Percentiles rank a stretch among this genome's conserved stretches.
phyloP scores from a whole-genome alignment of 2,329 filamentous ascomycete species.

The Penicillium sp. region DNA sequence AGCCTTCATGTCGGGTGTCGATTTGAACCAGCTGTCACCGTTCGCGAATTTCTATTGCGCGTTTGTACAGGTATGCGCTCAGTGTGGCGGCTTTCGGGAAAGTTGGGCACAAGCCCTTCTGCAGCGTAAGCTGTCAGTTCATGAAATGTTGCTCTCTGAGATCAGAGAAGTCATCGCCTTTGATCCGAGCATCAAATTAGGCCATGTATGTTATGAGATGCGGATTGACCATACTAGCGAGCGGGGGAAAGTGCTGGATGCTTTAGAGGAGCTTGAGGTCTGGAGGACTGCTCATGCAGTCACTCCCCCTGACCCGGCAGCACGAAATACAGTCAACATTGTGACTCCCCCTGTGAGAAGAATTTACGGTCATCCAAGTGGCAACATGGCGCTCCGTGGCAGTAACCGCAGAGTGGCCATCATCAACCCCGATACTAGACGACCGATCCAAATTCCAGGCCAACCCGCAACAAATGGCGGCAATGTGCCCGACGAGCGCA shows the following conservation, averaged over 20 bases:
- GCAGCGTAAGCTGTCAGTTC: background rate
- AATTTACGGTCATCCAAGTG: background rate
- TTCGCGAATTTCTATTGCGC: background rate
- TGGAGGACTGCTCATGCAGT: too few relatives aligned
- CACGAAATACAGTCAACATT: background rate
- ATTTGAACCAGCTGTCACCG: too few relatives aligned
- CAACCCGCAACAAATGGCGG: background rate
- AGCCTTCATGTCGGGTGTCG: background rate
- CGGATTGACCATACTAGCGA: constrained; percentile 2
- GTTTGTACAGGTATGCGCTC: background rate
- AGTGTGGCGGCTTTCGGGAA: background rate
- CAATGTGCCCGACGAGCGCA: background rate
- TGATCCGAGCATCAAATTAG: background rate
- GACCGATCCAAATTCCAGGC: background rate
- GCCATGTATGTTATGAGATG: background rate
- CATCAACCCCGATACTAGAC: background rate
- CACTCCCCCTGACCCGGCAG: too few relatives aligned
- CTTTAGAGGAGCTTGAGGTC: background rate
- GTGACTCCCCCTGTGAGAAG: too few relatives aligned
- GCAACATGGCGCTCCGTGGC: background rate
- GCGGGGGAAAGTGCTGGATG: background rate
- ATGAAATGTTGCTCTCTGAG: background rate
- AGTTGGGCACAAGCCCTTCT: background rate
- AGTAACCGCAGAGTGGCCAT: background rate
- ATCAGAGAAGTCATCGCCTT: constrained; percentile 4